Conservation (phyloP, 2,329 filamentous ascomycete genomes). For the Talaromyces atroroseus region DNA sequence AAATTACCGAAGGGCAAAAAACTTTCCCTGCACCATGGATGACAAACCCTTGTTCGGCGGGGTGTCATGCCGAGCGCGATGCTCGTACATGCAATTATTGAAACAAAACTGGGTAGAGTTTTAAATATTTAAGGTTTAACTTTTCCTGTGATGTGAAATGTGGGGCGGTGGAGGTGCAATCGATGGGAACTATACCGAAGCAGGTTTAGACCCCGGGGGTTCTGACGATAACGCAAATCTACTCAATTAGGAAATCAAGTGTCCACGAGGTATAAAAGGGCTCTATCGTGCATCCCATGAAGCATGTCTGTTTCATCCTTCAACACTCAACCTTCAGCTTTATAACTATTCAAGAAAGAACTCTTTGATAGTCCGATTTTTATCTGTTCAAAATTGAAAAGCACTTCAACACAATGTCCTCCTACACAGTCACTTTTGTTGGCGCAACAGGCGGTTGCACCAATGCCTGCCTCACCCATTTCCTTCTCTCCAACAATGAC, state of each 20-base stretch:
- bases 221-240: neutral
- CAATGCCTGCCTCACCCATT: slow-evolving; percentile 38
- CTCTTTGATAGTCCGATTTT: neutral
- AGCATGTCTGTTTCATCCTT: neutral
- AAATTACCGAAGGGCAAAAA: no score
- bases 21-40: no score
- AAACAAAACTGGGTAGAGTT: no score
- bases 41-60: no score
- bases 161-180: neutral
- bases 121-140: no score
- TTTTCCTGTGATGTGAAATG: no score
- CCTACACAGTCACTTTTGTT: slow-evolving; percentile 44
- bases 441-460: slow-evolving; percentile 49
- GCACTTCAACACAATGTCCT: slow-evolving; percentile 14
- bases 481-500: slow-evolving; percentile 26
- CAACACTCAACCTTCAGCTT: neutral
- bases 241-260: neutral
- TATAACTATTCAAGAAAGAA: neutral
- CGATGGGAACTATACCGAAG: neutral
- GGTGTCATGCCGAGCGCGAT: no score
- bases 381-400: neutral
- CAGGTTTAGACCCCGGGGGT: neutral
- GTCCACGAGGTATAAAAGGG: neutral
- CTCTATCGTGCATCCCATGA: neutral
- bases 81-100: no score